Base-by-base conservation (phyloP, 2,329 filamentous ascomycete genomes). In the Zymoseptoria crescenta region DNA sequence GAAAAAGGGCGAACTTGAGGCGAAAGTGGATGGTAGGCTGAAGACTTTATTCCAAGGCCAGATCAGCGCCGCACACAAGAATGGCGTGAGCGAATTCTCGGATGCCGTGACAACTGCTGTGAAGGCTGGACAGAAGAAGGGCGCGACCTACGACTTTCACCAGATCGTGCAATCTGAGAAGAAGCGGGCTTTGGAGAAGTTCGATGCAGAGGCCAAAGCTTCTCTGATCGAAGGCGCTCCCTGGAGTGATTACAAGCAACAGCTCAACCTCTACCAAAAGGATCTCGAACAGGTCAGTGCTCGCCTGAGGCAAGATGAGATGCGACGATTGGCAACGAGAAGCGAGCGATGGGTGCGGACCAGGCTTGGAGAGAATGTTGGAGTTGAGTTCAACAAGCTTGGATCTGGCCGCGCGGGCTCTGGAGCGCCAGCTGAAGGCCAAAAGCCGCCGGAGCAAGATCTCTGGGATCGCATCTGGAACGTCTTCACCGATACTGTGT, bases 401-500 rank as follows among this genome's bases (percentile, higher is more conserved):
- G 93, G 93, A 3, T 94, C 91, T 41, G 92, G 92, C 13, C 85
- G 92, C 68, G 90, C 85, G 56, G 92, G 91, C 7, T 84, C 85
- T 55, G 91, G 89, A 56, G 91, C 90, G 0, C 88, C 91, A 0
- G 91, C 92, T 68, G 80, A 81, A 4, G 89, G 87, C 1, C 87
- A 91, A 59, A 90, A 87, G 74, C 85, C 87, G 1, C 77, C 82
- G 0, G 93, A 97, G 74, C 91, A 89, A 72, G 88, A 91, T 57
- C 85, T 99, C 16, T 99, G 95, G 94, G 94, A 99, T 72, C 86
- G 93, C 48, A 88, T 99, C 69, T 99, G 94, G 94, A 83, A 76
- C 30, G 83, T 91, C 41, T 99, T 99, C 70, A 86, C 84, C 6
- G 83, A 85, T 10, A 89, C 92, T 8, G 91, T 97, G 19, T 81